Conservation (phyloP, 106 monocot species). For the Allium cepa region DNA sequence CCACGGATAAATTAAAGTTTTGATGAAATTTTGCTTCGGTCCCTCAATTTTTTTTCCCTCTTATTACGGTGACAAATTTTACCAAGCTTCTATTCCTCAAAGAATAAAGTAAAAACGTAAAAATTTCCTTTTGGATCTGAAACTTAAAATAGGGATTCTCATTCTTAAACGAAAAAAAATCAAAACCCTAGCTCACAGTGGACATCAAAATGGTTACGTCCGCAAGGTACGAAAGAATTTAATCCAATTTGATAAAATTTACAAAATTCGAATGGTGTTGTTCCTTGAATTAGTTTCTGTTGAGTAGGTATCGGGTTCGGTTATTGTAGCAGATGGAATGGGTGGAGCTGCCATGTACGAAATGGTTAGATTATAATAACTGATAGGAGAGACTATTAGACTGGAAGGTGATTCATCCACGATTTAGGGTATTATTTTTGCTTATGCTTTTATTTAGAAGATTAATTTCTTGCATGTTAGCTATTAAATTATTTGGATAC, state of each 20-base stretch:
- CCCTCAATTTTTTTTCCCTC: too few relatives aligned
- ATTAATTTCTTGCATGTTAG: neutral
- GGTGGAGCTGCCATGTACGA: slow-evolving; percentile 99
- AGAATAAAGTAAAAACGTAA: slow-evolving; percentile 96
- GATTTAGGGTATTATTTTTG: slow-evolving; percentile 54
- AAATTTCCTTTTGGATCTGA: too few relatives aligned
- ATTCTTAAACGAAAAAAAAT: too few relatives aligned
- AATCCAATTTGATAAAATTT: too few relatives aligned
- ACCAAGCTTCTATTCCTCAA: too few relatives aligned
- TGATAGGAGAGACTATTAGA: slow-evolving; percentile 97
- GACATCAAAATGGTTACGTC: slow-evolving; percentile 84
- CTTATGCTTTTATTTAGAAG: neutral
- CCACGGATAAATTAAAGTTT: too few relatives aligned
- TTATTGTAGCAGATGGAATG: slow-evolving; percentile 99
- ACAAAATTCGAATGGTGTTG: neutral
- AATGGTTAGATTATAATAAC: slow-evolving; percentile 89
- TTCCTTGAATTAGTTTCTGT: neutral
- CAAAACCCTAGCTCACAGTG: too few relatives aligned
- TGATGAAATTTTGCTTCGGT: too few relatives aligned
- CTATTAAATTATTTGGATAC: neutral
- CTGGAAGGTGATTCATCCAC: slow-evolving; percentile 98
- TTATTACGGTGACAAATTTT: too few relatives aligned
- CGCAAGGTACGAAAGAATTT: slow-evolving; percentile 62
- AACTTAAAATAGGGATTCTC: too few relatives aligned
- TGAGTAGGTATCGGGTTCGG: slow-evolving; percentile 87